These are phyloP conservation scores for Tuctoria greenei DNA, from an alignment of 176 grass and related monocot species.

Conservation along the genomic window DNA sequence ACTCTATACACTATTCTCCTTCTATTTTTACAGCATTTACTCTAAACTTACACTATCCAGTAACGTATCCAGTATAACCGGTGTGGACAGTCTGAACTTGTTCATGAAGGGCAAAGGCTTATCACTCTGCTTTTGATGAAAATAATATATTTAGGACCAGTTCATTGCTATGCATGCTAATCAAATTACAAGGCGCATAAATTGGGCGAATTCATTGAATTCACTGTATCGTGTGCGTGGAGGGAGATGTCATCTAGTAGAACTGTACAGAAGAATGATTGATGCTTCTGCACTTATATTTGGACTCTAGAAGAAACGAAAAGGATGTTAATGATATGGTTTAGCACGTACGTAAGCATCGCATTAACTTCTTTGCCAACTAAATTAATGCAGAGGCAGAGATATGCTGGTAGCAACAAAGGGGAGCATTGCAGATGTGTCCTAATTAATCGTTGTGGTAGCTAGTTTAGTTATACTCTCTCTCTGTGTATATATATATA, in stretches of 20 bases:
- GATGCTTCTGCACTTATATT: slow-evolving; percentile 36
- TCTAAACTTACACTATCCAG: too few relatives aligned
- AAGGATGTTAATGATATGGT: slow-evolving; percentile 19
- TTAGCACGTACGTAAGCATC: slow-evolving; percentile 22
- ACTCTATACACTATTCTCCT: too few relatives aligned
- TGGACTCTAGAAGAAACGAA: slow-evolving; percentile 32
- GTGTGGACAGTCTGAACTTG: slow-evolving; percentile 8
- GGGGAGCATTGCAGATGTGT: slow-evolving; percentile 29
- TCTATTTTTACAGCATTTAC: too few relatives aligned
- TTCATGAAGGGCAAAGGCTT: not conserved
- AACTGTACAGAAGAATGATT: slow-evolving; percentile 32
- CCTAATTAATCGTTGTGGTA: not conserved
- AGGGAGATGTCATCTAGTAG: slow-evolving; percentile 13
- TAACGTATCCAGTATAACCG: too few relatives aligned
- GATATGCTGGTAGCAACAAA: slow-evolving; percentile 42
- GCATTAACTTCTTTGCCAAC: slow-evolving; percentile 2
- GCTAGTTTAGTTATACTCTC: not conserved
- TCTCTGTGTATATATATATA: too few relatives aligned
- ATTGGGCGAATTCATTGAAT: not conserved
- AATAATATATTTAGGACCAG: not conserved
- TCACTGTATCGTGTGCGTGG: not conserved
- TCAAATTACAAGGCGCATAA: not conserved
- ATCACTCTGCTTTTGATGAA: slow-evolving; percentile 3
- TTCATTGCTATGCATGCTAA: not conserved
- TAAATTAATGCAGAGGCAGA: slow-evolving; percentile 30